Base-by-base conservation (phyloP, 2,329 filamentous ascomycete genomes). In the Camillea tinctor region DNA sequence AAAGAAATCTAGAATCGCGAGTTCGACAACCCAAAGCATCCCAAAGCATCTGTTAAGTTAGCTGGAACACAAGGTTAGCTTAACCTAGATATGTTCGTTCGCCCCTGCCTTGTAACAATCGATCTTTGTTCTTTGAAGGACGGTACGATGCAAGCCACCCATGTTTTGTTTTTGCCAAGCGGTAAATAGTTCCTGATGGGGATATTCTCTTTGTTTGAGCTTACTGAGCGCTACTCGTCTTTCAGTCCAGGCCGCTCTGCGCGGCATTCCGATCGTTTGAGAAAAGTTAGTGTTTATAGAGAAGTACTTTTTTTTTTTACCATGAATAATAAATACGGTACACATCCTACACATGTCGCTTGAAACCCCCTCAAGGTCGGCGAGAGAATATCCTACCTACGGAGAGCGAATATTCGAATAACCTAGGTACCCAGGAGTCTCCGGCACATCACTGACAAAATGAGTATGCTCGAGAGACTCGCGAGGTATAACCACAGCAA, bases 401-500 rank as follows among this genome's bases (percentile, higher is more conserved):
- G 36, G 11, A 13, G 36, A n/a, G 36, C 36, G 11, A 40, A 13
- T 3, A 44, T 5, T 5, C 36, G 36, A 9, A 11, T 7, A 44
- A 30, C 8, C n/a, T 30, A 4, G 26, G 26, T 11, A 1, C 11
- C 36, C 6, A 11, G 36, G 13, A 44, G 2, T 11, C 6, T 44
- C 36, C 36, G n/a, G 6, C 17, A 44, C 6, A 44, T 44, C 17
- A 44, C 36, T 24, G 52, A 11, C 40, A 63, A 23, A 48, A 66
- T 71, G 69, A 73, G 69, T 30, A 62, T 69, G 51, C 61, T 72
- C 9, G 70, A 72, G 55, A 64, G 66, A 24, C 65, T 72, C 26
- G 64, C 66, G 7, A 64, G 64, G 44, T 64, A 65, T 15, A 71
- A 69, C 57, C 60, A 68, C 23, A 68, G 66, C 52, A 59, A 52